phyloP scores from a whole-genome alignment of 352 stramenopile genomes.

The Phytophthora ramorum region DNA sequence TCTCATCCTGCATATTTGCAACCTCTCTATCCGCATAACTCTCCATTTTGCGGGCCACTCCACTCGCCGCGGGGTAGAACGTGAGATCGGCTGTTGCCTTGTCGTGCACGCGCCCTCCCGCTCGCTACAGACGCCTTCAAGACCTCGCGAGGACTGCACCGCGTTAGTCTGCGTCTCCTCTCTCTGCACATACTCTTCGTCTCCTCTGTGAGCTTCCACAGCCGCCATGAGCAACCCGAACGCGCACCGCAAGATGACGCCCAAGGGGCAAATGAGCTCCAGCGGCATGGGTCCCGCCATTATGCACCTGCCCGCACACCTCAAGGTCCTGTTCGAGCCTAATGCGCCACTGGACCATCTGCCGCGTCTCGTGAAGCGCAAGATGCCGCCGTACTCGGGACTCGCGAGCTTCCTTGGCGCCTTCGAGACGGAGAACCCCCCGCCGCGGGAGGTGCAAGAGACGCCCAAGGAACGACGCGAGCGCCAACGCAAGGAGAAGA shows the following conservation, averaged over 20 bases:
- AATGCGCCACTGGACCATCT: slow-evolving; percentile 77
- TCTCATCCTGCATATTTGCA: not conserved
- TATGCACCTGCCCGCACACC: slow-evolving; percentile 75
- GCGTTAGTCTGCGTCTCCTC: not conserved
- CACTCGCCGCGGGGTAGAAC: slow-evolving; percentile 18
- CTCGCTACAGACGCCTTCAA: not conserved
- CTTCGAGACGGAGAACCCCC: slow-evolving; percentile 73
- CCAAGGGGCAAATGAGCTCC: slow-evolving; percentile 89
- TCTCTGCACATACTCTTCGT: slow-evolving; percentile 3
- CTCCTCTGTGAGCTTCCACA: not conserved
- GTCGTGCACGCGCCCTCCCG: slow-evolving; percentile 1
- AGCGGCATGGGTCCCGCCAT: slow-evolving; percentile 89
- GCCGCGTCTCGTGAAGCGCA: slow-evolving; percentile 82
- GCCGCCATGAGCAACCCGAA: slow-evolving; percentile 60
- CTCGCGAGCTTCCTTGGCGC: slow-evolving; percentile 48
- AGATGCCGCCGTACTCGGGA: slow-evolving; percentile 85
- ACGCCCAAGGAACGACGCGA: slow-evolving; percentile 81
- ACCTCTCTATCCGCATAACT: not conserved
- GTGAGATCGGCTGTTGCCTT: slow-evolving; percentile 10
- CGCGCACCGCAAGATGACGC: slow-evolving; percentile 88
- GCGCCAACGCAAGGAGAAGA: slow-evolving; percentile 64
- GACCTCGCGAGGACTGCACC: not conserved
- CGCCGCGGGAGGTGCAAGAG: slow-evolving; percentile 66
- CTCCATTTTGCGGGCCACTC: not conserved
- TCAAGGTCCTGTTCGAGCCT: slow-evolving; percentile 86